Evolutionary conservation across 805 yeast species (phyloP), one percentile per base, ranked within the genome.

Genomic region (Lipomyces japonicus): DNA sequence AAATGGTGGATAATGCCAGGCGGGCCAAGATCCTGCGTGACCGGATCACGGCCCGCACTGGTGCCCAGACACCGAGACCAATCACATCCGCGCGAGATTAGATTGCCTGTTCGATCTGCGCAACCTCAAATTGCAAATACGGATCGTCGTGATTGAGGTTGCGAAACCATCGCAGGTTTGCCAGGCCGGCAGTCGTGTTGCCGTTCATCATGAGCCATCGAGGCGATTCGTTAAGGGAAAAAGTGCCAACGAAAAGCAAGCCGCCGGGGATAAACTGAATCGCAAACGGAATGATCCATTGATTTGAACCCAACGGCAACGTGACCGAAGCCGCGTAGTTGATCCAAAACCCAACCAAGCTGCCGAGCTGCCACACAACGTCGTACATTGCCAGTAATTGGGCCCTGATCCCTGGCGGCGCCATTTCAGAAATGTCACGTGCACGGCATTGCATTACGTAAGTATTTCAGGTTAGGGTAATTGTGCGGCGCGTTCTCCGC

Each of bases 391-490:
- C 79, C 39, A 85, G 88, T 50, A 84, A 73, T 18, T 87, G 79
- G 58, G 93, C 95, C 70, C 95, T 76, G 46, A 84, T 79, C 74
- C 83, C 81, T 60, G 77, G 81, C 23, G 93, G 93, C 21, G 88
- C 79, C 28, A 86, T 82, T 67, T 85, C 87, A 28, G 90, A 84
- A 72, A 82, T 81, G 65, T 84, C n/a, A n/a, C n/a, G n/a, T n/a
- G n/a, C n/a, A 84, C n/a, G n/a, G n/a, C n/a, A n/a, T n/a, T n/a
- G n/a, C n/a, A n/a, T n/a, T n/a, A n/a, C n/a, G n/a, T n/a, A n/a
- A n/a, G n/a, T n/a, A n/a, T n/a, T n/a, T n/a, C n/a, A n/a, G n/a
- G n/a, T n/a, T n/a, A n/a, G n/a, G n/a, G n/a, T n/a, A n/a, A n/a
- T n/a, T n/a, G n/a, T n/a, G n/a, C n/a, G n/a, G n/a, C n/a, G n/a